Percentiles rank a stretch among this genome's conserved stretches.
phyloP scores from a whole-genome alignment of 1,139 yeast species.

The Candida frijolesensis region DNA sequence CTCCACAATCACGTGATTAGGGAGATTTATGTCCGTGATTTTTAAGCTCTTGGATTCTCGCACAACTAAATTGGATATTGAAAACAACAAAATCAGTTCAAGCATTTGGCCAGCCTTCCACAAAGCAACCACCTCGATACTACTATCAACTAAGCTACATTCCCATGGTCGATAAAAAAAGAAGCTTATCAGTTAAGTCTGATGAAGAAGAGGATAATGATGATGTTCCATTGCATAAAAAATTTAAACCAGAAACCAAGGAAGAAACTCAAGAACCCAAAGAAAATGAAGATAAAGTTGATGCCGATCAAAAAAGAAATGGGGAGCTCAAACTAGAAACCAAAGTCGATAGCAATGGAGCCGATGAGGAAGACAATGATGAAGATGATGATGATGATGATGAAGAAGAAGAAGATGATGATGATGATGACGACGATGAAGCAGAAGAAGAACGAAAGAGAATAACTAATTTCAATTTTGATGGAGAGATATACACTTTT shows the following conservation, averaged over 20 bases:
- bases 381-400: slow-evolving; percentile 14
- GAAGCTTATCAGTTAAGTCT: slow-evolving; percentile 26
- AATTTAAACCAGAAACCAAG: slow-evolving; percentile 23
- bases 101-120: background rate
- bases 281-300: slow-evolving; percentile 14
- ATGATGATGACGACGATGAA: slow-evolving; percentile 46
- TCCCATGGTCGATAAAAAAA: slow-evolving; percentile 36
- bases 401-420: slow-evolving; percentile 33
- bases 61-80: background rate
- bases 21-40: background rate
- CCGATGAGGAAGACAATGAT: slow-evolving; percentile 13
- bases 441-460: slow-evolving; percentile 58
- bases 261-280: slow-evolving; percentile 13
- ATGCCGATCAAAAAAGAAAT: slow-evolving; percentile 8
- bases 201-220: slow-evolving; percentile 43
- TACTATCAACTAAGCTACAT: background rate
- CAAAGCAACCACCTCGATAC: background rate
- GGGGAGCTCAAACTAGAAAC: slow-evolving; percentile 13
- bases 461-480: slow-evolving; percentile 52
- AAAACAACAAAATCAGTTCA: background rate
- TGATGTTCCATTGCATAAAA: slow-evolving; percentile 39
- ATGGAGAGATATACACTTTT: slow-evolving; percentile 81
- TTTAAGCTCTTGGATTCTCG: slow-evolving; percentile 1
- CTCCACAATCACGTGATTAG: slow-evolving; percentile 3
- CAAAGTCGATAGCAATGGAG: slow-evolving; percentile 22